Evolutionary conservation across 306 rosid genomes (phyloP).

Genomic region (Dryas octopetala): DNA sequence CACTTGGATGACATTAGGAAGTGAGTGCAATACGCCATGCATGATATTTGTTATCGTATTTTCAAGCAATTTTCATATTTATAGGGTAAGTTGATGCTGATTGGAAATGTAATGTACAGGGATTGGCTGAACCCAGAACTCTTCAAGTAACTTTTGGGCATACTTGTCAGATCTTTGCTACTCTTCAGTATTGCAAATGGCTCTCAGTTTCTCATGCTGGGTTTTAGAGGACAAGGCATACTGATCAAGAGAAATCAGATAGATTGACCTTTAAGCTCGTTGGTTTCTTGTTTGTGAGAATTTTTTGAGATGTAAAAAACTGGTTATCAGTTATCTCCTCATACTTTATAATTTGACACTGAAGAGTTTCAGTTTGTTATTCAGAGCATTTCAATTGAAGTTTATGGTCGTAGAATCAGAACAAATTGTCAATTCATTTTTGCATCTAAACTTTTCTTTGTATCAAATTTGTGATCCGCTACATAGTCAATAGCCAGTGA

Average conservation of each 20-base stretch:
- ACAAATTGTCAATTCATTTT: neutral
- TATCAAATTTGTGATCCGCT: neutral
- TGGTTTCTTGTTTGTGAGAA: neutral
- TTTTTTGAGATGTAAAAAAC: constrained; percentile 2
- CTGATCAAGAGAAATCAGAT: neutral
- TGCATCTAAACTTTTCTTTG: neutral
- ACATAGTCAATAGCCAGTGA: neutral
- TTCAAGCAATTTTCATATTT: neutral
- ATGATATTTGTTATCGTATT: neutral
- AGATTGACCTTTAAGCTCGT: neutral
- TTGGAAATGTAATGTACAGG: constrained; percentile 42
- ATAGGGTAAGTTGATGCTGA: neutral
- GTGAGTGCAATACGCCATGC: constrained; percentile 38
- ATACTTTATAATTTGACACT: neutral
- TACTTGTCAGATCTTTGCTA: constrained; percentile 15
- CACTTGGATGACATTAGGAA: constrained; percentile 97
- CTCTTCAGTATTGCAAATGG: constrained; percentile 19
- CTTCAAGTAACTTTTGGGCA: constrained; percentile 50
- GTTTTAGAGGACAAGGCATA: constrained; percentile 22
- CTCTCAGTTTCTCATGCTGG: constrained; percentile 24
- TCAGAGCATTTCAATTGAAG: neutral
- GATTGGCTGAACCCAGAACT: constrained; percentile 95
- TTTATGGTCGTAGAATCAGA: neutral
- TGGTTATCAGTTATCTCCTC: neutral
- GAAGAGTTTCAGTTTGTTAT: neutral